A percentile compares a stretch with the other conserved stretches of the same genome.
Conservation (phyloP, 768 basidiomycete genomes). For the Mycena venus region DNA sequence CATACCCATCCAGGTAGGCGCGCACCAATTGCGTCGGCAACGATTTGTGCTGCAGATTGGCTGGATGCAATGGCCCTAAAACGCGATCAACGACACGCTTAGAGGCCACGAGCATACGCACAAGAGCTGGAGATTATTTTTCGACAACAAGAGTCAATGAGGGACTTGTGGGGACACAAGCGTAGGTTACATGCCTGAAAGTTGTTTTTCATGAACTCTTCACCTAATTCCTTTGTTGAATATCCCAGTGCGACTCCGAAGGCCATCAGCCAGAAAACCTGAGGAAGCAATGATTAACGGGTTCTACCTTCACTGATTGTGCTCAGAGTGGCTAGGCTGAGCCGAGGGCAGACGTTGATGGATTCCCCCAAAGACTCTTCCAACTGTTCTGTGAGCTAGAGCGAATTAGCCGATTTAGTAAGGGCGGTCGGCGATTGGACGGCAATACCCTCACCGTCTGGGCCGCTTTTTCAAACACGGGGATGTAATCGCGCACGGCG, state of each 20-base stretch:
- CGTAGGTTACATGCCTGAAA: too few relatives aligned
- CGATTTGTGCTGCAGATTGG: background rate
- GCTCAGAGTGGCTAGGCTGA: too few relatives aligned
- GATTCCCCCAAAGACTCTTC: background rate
- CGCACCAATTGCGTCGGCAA: background rate
- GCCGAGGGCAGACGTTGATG: background rate
- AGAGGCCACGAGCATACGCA: too few relatives aligned
- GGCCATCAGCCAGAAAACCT: background rate
- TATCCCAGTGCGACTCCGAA: background rate
- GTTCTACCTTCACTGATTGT: conserved; percentile 10
- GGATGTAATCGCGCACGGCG: too few relatives aligned
- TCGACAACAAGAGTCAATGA: too few relatives aligned
- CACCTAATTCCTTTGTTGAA: background rate
- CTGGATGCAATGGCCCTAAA: background rate
- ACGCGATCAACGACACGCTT: background rate
- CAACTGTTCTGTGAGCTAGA: too few relatives aligned
- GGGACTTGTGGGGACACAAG: too few relatives aligned
- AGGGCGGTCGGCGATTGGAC: background rate
- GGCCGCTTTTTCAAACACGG: too few relatives aligned
- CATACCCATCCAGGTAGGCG: background rate
- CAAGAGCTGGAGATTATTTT: too few relatives aligned
- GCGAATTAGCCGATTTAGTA: too few relatives aligned
- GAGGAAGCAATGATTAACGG: background rate
- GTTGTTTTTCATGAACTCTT: too few relatives aligned
- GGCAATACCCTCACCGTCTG: background rate